phyloP scores from a whole-genome alignment of 2,329 filamentous ascomycete genomes.

The Aspergillus floridensis region DNA sequence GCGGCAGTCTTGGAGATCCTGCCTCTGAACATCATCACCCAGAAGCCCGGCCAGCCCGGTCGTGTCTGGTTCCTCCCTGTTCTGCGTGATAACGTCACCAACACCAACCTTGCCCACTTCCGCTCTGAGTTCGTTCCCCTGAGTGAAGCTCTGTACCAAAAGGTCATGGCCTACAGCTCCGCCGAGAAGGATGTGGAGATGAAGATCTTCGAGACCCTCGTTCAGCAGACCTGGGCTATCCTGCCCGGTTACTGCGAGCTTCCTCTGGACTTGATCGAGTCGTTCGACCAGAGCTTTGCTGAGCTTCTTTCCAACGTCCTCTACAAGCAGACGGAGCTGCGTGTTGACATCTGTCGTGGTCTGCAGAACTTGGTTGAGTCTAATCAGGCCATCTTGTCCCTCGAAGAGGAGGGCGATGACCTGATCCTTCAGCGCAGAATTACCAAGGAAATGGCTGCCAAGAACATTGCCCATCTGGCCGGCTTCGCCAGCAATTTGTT shows the following conservation, averaged over 20 bases:
- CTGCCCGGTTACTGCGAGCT: constrained; percentile 94
- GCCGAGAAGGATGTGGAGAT: constrained; percentile 90
- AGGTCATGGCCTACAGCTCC: constrained; percentile 75
- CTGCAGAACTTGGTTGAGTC: constrained; percentile 87
- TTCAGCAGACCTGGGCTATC: constrained; percentile 92
- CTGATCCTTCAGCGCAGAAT: constrained; percentile 76
- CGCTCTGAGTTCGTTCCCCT: constrained; percentile 80
- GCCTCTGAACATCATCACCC: constrained; percentile 79
- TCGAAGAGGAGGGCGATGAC: constrained; percentile 68
- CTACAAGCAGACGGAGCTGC: constrained; percentile 85
- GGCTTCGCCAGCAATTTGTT: constrained; percentile 82
- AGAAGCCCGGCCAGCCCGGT: constrained; percentile 73
- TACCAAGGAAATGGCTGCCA: constrained; percentile 68
- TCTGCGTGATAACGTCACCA: constrained; percentile 82
- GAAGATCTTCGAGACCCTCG: constrained; percentile 96
- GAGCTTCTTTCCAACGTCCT: constrained; percentile 88
- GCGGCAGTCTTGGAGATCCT: constrained; percentile 77
- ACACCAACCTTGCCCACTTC: constrained; percentile 85
- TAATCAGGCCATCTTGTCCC: constrained; percentile 73
- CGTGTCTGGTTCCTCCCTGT: constrained; percentile 94
- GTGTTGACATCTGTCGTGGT: constrained; percentile 81
- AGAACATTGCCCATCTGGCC: constrained; percentile 79
- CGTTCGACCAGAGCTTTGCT: constrained; percentile 85
- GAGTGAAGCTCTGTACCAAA: constrained; percentile 86
- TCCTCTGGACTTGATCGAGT: constrained; percentile 70